Evolutionary conservation across 257 asterid genomes (phyloP), one percentile per base, ranked within the genome.

Genomic region (Solanum piurae): DNA sequence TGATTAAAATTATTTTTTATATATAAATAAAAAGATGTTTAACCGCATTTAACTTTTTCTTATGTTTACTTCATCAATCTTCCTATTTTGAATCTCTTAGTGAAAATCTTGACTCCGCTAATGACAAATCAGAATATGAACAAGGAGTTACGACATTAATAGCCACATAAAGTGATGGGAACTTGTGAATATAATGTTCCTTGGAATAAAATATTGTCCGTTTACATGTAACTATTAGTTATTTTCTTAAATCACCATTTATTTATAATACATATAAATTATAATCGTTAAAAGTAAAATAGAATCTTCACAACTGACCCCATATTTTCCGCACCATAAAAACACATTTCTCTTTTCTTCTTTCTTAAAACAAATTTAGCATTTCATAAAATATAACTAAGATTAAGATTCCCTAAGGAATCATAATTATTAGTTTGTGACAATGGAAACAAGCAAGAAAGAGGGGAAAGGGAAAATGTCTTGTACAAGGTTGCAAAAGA

Each of bases 401-500:
- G 60, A 12, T n/a, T 12, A 31, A 46, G 34, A 40, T 62, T 38
- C 80, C 33, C 27, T 27, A 3, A 29, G 21, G 46, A 18, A 21
- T 27, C 36, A 38, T 20, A 12, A 7, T 55, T 40, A 20, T 40
- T 29, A 20, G 36, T 21, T 20, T 25, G 31, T 66, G 44, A 36
- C 36, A 21, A 86, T 86, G 89, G 87, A 88, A 62, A 29, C 75
- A 73, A 71, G 10, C 84, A 82, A 42, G 40, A 89, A 27, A 71
- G 83, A 64, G n/a, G 86, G 31, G 13, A 27, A 5, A 8, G n/a
- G 84, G 10, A 68, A 74, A 46, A 86, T 42, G 77, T 5, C 89
- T 12, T 36, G 75, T 4, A 77, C 90, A 34, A 89, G 93, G 89
- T 86, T 91, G 31, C 91, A 89, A 34, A 88, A 73, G 85, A 89